Evolutionary conservation across 495 filamentous ascomycete genomes (phyloP), one percentile per base, ranked within the genome.

Genomic region (Aspergillus ellipticus): DNA sequence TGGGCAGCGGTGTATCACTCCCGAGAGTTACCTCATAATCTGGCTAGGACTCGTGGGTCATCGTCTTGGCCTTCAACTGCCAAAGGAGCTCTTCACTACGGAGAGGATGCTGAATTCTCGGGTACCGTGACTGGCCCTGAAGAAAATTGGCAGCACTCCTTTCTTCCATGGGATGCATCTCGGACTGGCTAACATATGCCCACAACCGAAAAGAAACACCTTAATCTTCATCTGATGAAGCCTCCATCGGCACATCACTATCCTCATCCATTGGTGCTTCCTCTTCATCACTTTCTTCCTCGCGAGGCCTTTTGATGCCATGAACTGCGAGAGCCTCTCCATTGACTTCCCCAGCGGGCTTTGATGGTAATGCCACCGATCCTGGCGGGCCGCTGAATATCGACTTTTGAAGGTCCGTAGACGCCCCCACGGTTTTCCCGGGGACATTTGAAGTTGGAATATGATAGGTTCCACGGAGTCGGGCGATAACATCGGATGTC

Each of bases 381-480:
- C 77, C 66, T 10, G 84, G 82, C 39, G 87, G 86, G 3, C 81
- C 83, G 57, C 83, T 85, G 69, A 94, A 93, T 53, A 94, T 92
- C 54, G 85, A 88, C 62, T 90, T 88, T 64, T 92, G 89, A 10
- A 90, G 74, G 53, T 91, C 89, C 2, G 85, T 90, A 24, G 88
- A 81, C 39, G 80, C 81, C 31, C 80, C 78, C n/a, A 70, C 78
- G n/a, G 46, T 21, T 49, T 58, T 54, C 15, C 76, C 79, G 5
- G 73, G 76, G 6, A 76, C 71, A 16, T 73, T 75, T 7, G 71
- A 60, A 24, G 67, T 66, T 15, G 90, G 85, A 54, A 84, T 77
- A 49, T 83, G 82, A 69, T 90, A 96, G 22, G 90, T 95, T 42
- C 94, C 95, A 60, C 96, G 92, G 37, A 97, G 80, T 68, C 93